Percentiles rank a stretch among this genome's conserved stretches.
Conservation (phyloP, 768 basidiomycete species). For the Lactarius sp. region DNA sequence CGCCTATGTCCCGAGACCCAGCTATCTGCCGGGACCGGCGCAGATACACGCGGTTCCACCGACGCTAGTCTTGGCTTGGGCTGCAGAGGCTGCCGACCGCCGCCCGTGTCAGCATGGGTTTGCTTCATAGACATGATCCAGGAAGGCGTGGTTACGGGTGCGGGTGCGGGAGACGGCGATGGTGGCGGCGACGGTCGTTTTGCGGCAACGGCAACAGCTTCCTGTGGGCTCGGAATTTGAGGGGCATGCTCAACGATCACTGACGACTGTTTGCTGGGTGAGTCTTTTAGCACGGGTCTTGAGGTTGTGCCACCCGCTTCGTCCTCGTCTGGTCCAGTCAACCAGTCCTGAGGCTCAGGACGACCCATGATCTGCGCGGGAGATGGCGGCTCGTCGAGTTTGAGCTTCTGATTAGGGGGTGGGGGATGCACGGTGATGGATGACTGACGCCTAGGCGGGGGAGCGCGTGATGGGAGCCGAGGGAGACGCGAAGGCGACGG, state of each 20-base stretch:
- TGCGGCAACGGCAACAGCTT: conserved; percentile 23
- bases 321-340: conserved; percentile 62
- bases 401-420: not conserved
- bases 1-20: conserved; percentile 26
- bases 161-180: conserved; percentile 17
- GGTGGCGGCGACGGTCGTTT: conserved; percentile 9
- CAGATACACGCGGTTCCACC: conserved; percentile 15
- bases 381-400: conserved; percentile 23
- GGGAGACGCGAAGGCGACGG: conserved; percentile 25
- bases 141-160: not conserved
- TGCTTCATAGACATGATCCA: conserved; percentile 12
- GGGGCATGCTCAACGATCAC: conserved; percentile 47
- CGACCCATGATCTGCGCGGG: conserved; percentile 30
- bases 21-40: conserved; percentile 27
- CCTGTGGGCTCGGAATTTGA: conserved; percentile 30
- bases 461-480: conserved; percentile 36
- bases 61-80: conserved; percentile 21
- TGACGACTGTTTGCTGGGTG: conserved; percentile 69
- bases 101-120: conserved; percentile 5
- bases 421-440: conserved; percentile 30
- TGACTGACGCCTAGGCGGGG: conserved; percentile 46
- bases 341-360: conserved; percentile 54
- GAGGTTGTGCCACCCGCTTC: conserved; percentile 14
- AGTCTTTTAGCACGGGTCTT: conserved; percentile 55
- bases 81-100: conserved; percentile 11